Evolutionary conservation across 441 rosid species (phyloP), one percentile per base, ranked within the genome.

Genomic region (Cnidoscolus chayamansa): DNA sequence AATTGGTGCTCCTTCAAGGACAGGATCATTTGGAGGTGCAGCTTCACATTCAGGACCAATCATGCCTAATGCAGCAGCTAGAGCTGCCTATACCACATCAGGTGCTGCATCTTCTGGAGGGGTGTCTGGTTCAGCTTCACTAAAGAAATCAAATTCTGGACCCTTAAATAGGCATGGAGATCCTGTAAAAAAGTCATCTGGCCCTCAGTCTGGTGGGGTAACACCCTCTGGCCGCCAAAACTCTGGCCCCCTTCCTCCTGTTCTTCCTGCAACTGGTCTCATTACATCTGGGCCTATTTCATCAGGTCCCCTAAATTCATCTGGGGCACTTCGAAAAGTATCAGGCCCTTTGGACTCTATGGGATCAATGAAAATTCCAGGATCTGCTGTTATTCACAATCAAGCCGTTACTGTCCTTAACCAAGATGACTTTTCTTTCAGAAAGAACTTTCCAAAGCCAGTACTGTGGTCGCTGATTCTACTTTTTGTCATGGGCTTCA

Each of bases 91-190:
- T 62, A 84, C 84, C 59, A 83, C 89, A 48, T 84, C 91, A 10
- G 96, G 92, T 67, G 88, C 87, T 45, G 84, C 81, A 58, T 68
- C 84, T 71, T 75, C 88, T 53, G 90, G 88, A 76, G 92, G 83
- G 54, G 76, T 81, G 69, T 76, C 88, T 71, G 88, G 90, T 63
- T 93, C 97, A 53, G 81, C 84, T 79, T 94, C 98, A 20, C 60
- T 91, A 73, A 95, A 90, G 82, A 91, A 90, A 84, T 87, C 97
- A 9, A 91, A 89, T 70, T 96, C 99, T 16, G 99, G 98, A 76
- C 98, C 97, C 67, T 86, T 96, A 54, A 93, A 92, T 80, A 88
- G 82, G 78, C 97, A 96, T 55, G 98, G 99, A 53, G 99, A 96
- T 74, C 97, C 99, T 30, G 56, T 88, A 54, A 89, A 86, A 85